Conservation (phyloP, 805 yeast species). For the Candida krabiensis region DNA sequence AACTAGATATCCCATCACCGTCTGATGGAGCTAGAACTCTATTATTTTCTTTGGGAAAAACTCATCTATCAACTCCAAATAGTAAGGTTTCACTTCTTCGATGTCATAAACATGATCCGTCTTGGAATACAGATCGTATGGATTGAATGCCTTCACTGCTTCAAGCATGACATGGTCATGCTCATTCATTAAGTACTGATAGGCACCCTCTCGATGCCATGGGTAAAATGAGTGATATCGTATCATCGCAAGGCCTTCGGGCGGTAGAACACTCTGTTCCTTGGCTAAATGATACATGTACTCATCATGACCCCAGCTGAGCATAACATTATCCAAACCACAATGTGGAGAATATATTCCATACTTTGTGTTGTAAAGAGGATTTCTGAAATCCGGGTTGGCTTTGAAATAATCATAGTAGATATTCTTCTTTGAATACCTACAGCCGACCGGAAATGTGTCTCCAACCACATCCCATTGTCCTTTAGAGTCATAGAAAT, state of each 20-base stretch:
- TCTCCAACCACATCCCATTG: constrained; percentile 85
- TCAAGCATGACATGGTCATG: constrained; percentile 59
- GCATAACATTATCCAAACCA: constrained; percentile 68
- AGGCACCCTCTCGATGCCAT: constrained; percentile 73
- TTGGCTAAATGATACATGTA: constrained; percentile 74
- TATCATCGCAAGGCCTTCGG: constrained; percentile 70
- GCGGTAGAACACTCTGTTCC: constrained; percentile 60
- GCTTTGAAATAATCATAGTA: constrained; percentile 57
- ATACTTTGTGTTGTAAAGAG: constrained; percentile 62
- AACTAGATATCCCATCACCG: too few relatives aligned
- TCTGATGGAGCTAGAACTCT: constrained; percentile 57
- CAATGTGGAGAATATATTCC: constrained; percentile 66
- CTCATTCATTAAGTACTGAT: constrained; percentile 61
- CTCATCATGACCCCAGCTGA: constrained; percentile 81
- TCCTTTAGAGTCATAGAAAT: constrained; percentile 69
- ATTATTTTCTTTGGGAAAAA: constrained; percentile 57
- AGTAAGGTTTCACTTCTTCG: constrained; percentile 55
- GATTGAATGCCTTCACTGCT: constrained; percentile 66
- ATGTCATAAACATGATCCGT: constrained; percentile 48
- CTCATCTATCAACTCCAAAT: constrained; percentile 63
- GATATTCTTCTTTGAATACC: constrained; percentile 57
- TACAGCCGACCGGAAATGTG: constrained; percentile 75
- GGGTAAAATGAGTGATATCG: constrained; percentile 76
- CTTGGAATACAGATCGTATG: constrained; percentile 68
- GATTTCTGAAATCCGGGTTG: constrained; percentile 63